A percentile compares a stretch with the other conserved stretches of the same genome.
phyloP scores from a whole-genome alignment of 2,329 filamentous ascomycete species.

The Escovopsis sp. region DNA sequence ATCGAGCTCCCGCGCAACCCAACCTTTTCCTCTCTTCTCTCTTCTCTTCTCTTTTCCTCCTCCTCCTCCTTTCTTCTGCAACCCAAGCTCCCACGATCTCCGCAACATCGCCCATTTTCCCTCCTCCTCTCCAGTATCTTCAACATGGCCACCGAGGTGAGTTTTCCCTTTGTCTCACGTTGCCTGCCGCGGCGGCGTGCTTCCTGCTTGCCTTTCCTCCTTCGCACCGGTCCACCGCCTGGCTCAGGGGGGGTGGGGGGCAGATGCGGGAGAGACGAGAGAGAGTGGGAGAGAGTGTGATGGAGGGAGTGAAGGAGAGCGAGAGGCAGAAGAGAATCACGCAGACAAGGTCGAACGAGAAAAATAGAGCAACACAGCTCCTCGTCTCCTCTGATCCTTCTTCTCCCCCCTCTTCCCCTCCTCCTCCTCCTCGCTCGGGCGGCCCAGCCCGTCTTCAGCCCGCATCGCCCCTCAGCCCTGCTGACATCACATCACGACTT shows the following conservation, averaged over 20 bases:
- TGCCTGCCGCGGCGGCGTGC: background rate
- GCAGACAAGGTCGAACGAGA: no score
- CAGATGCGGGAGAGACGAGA: no score
- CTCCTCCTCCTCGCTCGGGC: background rate
- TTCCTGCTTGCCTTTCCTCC: constrained; percentile 2
- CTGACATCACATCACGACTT: constrained; percentile 3
- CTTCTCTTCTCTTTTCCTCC: background rate
- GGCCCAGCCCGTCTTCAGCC: constrained; percentile 9
- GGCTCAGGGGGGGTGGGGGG: constrained; percentile 1
- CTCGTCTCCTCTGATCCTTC: no score
- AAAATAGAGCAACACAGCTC: no score
- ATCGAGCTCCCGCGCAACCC: constrained; percentile 4
- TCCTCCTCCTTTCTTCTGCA: constrained; percentile 2
- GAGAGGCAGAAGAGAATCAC: no score
- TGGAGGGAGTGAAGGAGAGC: no score
- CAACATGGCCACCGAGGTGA: constrained; percentile 22
- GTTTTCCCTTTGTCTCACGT: constrained; percentile 6
- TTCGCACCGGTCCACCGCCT: constrained; percentile 5
- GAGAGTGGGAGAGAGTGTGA: no score
- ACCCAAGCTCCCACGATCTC: background rate
- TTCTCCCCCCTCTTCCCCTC: constrained; percentile 9
- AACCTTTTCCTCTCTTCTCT: constrained; percentile 2
- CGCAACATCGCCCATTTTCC: background rate
- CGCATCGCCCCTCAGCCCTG: constrained; percentile 14
- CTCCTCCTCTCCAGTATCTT: constrained; percentile 1